Conservation (phyloP, 441 rosid genomes). For the Erysimum cheiri region DNA sequence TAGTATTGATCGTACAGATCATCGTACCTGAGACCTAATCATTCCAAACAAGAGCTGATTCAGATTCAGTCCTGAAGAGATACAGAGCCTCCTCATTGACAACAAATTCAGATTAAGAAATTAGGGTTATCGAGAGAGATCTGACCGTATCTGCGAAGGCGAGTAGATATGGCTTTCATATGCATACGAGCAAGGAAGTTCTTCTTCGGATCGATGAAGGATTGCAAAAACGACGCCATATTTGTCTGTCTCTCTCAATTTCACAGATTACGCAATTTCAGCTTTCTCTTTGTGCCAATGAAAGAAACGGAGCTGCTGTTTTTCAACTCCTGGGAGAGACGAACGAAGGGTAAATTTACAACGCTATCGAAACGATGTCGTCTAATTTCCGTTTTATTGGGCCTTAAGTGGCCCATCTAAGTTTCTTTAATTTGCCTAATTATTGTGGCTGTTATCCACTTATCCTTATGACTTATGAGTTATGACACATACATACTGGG, state of each 20-base stretch:
- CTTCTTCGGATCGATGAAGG: slow-evolving; percentile 75
- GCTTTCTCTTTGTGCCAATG: background rate
- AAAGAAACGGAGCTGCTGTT: background rate
- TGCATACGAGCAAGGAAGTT: slow-evolving; percentile 79
- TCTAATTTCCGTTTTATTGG: background rate
- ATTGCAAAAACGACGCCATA: slow-evolving; percentile 63
- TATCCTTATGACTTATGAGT: background rate
- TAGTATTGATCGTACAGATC: slow-evolving; percentile 85
- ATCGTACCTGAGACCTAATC: slow-evolving; percentile 82
- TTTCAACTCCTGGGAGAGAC: slow-evolving; percentile 4
- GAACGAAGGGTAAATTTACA: background rate
- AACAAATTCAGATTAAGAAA: slow-evolving; percentile 24
- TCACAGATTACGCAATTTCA: slow-evolving; percentile 7
- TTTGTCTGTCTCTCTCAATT: background rate
- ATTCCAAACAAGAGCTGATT: background rate
- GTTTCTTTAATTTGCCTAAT: background rate
- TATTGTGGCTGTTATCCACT: background rate
- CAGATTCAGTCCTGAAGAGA: background rate
- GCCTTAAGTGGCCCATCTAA: slow-evolving; percentile 14
- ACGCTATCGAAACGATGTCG: background rate
- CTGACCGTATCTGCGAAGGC: slow-evolving; percentile 79
- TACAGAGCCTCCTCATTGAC: background rate
- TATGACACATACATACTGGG: background rate
- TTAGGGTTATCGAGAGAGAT: slow-evolving; percentile 36
- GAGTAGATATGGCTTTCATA: slow-evolving; percentile 68